A percentile compares a stretch with the other conserved stretches of the same genome.
phyloP scores from a whole-genome alignment of 768 basidiomycete genomes.

The Pleurotus tuoliensis region DNA sequence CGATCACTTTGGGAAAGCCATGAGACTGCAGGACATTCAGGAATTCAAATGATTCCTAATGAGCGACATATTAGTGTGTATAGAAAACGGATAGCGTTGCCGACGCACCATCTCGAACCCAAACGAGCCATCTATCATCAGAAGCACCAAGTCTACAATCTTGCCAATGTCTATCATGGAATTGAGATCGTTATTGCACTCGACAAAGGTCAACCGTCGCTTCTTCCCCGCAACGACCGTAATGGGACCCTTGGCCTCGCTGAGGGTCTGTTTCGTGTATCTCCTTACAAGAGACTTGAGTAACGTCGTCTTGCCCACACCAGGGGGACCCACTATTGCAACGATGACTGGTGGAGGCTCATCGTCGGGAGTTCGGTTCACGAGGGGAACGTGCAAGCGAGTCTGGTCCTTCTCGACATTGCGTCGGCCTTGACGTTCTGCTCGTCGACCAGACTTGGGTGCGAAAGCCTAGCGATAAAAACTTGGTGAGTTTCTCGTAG shows the following conservation, averaged over 20 bases:
- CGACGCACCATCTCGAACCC: constrained; percentile 93
- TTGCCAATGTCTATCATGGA: constrained; percentile 99
- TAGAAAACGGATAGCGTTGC: neutral
- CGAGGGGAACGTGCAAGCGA: constrained; percentile 91
- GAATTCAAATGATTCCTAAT: constrained; percentile 97
- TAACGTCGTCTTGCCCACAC: constrained; percentile 94
- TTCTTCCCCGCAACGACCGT: constrained; percentile 95
- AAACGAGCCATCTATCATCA: constrained; percentile 97
- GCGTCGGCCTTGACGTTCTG: constrained; percentile 84
- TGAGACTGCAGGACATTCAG: constrained; percentile 96
- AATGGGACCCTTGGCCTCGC: constrained; percentile 87
- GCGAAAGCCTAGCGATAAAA: constrained; percentile 72
- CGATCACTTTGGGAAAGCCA: constrained; percentile 98
- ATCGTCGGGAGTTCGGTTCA: constrained; percentile 90
- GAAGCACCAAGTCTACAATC: constrained; percentile 90
- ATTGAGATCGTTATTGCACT: constrained; percentile 96
- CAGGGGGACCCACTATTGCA: constrained; percentile 93
- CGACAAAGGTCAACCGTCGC: constrained; percentile 90
- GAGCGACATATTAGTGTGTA: neutral
- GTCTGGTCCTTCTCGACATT: constrained; percentile 94
- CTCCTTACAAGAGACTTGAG: constrained; percentile 87
- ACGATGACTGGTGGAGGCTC: constrained; percentile 92
- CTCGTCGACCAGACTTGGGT: constrained; percentile 83
- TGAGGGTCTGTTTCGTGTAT: constrained; percentile 91
- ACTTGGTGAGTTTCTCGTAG: neutral